A percentile compares a stretch with the other conserved stretches of the same genome.
Evolutionary conservation across 106 monocot species (phyloP).

Genomic region (Dendrobium officinale): DNA sequence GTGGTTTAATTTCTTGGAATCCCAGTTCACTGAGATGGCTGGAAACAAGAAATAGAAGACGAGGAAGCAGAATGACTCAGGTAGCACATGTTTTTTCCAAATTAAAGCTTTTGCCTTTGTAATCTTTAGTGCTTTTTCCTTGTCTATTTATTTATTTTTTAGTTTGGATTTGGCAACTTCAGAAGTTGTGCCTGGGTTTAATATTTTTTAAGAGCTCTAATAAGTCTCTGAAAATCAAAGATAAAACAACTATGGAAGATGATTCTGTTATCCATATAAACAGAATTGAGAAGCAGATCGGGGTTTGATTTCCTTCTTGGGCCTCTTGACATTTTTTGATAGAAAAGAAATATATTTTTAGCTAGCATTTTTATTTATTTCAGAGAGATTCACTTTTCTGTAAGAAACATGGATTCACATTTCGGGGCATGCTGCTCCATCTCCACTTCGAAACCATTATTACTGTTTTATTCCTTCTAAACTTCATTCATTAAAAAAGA

Average conservation of each 20-base stretch:
- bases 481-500: background rate
- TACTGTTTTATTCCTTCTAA: background rate
- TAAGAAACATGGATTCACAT: conserved; percentile 82
- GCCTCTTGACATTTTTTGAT: background rate
- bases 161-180: conserved; percentile 2
- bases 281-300: conserved; percentile 51
- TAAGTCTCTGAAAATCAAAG: conserved; percentile 1
- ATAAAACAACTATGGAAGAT: background rate
- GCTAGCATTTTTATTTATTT: background rate
- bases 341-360: background rate
- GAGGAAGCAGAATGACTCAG: conserved; percentile 31
- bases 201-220: conserved; percentile 41
- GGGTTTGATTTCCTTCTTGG: conserved; percentile 26
- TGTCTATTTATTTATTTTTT: conserved; percentile 2
- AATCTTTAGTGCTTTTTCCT: background rate
- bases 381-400: conserved; percentile 62
- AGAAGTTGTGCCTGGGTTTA: conserved; percentile 59
- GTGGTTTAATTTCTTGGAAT: background rate
- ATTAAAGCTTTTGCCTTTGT: background rate
- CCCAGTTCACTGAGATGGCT: conserved; percentile 6
- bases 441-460: conserved; percentile 39
- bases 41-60: conserved; percentile 38
- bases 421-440: conserved; percentile 55
- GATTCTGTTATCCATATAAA: conserved; percentile 32
- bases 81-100: background rate